Evolutionary conservation across 2,329 filamentous ascomycete species (phyloP).

Genomic region (Penicillium sp.): DNA sequence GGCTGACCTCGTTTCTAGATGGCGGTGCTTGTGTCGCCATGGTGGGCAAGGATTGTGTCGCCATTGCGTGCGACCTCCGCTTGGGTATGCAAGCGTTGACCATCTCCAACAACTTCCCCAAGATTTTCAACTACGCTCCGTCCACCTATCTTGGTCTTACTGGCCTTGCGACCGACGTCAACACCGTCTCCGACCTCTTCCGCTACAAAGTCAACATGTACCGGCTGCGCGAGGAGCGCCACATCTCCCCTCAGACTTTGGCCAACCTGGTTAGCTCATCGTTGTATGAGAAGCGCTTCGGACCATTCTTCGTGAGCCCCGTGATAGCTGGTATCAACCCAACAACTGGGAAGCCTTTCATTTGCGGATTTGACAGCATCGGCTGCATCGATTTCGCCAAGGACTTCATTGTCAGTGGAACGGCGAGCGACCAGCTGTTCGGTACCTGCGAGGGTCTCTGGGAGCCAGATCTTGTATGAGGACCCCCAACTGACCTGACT

Average conservation of each 20-base stretch:
- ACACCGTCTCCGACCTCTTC: conserved; percentile 92
- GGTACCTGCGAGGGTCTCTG: conserved; percentile 97
- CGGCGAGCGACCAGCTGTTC: conserved; percentile 94
- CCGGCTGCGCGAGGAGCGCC: conserved; percentile 92
- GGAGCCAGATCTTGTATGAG: conserved; percentile 88
- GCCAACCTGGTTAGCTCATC: conserved; percentile 88
- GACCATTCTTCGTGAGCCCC: conserved; percentile 91
- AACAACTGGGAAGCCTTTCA: conserved; percentile 91
- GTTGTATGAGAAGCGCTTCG: conserved; percentile 93
- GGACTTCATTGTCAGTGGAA: conserved; percentile 97
- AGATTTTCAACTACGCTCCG: conserved; percentile 91
- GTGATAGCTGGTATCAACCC: conserved; percentile 93
- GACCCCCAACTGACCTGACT: conserved; percentile 11
- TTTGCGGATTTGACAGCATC: conserved; percentile 98
- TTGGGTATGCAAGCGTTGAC: conserved; percentile 94
- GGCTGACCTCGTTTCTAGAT: conserved; percentile 40
- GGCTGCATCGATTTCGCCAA: conserved; percentile 99
- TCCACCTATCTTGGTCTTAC: conserved; percentile 94
- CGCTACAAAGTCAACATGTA: conserved; percentile 99
- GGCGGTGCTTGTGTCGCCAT: conserved; percentile 96
- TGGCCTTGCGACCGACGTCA: conserved; percentile 91
- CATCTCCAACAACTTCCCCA: conserved; percentile 98
- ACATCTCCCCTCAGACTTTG: conserved; percentile 90
- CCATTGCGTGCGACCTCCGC: conserved; percentile 97
- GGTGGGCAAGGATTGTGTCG: conserved; percentile 99